These are phyloP conservation scores for Pichia sp. DNA, from an alignment of 1,139 yeast genomes.

Conservation along the genomic window DNA sequence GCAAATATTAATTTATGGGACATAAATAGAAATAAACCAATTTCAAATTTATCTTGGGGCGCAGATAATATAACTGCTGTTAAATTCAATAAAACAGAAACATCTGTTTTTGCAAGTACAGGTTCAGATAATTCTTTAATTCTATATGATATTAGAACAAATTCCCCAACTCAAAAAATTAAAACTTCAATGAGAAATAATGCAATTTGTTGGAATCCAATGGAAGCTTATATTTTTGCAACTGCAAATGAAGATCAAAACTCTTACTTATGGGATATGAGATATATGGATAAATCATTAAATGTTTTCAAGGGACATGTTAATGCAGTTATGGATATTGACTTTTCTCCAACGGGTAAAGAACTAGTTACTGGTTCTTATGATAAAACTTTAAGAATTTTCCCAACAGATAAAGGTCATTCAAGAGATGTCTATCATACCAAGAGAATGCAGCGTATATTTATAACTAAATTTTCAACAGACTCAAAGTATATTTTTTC, in stretches of 20 bases:
- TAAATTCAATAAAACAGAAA: constrained; percentile 84
- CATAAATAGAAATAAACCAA: constrained; percentile 65
- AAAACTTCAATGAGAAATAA: constrained; percentile 80
- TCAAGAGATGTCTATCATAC: constrained; percentile 94
- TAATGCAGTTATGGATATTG: constrained; percentile 90
- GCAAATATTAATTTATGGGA: constrained; percentile 89
- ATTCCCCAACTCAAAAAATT: constrained; percentile 86
- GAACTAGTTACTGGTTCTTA: constrained; percentile 94
- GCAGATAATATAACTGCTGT: constrained; percentile 84
- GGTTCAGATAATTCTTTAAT: constrained; percentile 92
- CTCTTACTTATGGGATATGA: constrained; percentile 92
- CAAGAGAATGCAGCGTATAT: constrained; percentile 93
- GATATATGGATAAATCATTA: constrained; percentile 71
- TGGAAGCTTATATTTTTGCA: constrained; percentile 93
- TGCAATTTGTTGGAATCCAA: constrained; percentile 91
- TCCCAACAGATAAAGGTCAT: constrained; percentile 65
- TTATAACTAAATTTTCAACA: constrained; percentile 76
- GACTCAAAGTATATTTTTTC: constrained; percentile 81
- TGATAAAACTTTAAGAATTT: constrained; percentile 86
- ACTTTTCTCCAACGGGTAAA: constrained; percentile 94
- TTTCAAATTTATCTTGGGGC: constrained; percentile 86
- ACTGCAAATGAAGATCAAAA: constrained; percentile 94
- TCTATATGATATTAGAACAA: constrained; percentile 86
- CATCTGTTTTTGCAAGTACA: constrained; percentile 81
- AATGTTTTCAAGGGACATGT: constrained; percentile 94